Evolutionary conservation across 352 stramenopile genomes (phyloP), one percentile per base, ranked within the genome.

Genomic region (Pseudoperonospora humuli): DNA sequence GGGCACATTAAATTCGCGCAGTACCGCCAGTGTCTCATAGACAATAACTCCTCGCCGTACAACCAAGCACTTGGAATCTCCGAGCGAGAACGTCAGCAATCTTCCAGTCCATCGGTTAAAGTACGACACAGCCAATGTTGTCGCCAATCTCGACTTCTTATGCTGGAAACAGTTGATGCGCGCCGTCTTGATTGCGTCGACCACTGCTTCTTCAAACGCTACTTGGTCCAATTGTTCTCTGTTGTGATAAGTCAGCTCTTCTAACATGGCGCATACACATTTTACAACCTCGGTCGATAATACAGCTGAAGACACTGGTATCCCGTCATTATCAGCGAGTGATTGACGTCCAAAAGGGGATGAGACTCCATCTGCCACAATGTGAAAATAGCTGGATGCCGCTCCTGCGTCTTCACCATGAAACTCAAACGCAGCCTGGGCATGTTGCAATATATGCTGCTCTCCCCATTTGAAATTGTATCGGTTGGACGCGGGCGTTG

Each of bases 1-100:
- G 11, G 79, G 79, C 26, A 88, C 69, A 41, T 91, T 91, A 37
- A 91, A 91, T 35, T 91, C 75, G 0, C 76, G 64, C 24, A 91
- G 37, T 15, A 84, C 75, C 1, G 75, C 67, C 7, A 75, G 39
- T 15, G 74, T 83, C 48, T 91, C 75, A 40, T 81, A 88, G 0
- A 84, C 68, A 7, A 91, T 46, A 0, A 36, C 42, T 13, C 66
- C 61, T 1, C 63, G 36, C 24, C 79, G 53, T 2, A 91, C 61
- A 13, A 91, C 60, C 15, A 88, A 9, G 32, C 59, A 74, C 56
- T 91, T 91, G 54, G 65, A 86, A 54, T 91, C 79, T 19, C 79
- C 79, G 3, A 91, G 63, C n/a, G 74, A 70, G 26, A 91, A 91
- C 13, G 67, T 79, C 24, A 69, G 48, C 15, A 91, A 45, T n/a